phyloP scores from a whole-genome alignment of 768 basidiomycete species.

The Pholiota microspora region DNA sequence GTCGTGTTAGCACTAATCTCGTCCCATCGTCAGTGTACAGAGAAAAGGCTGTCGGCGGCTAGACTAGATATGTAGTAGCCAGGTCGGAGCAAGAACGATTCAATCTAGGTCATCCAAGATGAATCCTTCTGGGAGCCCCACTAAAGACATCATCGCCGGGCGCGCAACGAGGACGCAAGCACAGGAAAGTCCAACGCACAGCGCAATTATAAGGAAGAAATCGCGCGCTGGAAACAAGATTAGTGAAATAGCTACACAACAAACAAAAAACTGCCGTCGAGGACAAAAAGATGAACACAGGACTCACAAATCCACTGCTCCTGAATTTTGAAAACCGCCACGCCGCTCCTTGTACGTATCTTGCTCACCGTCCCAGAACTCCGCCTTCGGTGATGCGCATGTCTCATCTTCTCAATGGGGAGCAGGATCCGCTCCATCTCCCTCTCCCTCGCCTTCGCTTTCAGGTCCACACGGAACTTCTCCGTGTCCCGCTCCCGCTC shows the following conservation, averaged over 20 bases:
- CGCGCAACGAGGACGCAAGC: conserved; percentile 16
- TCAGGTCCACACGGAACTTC: background rate
- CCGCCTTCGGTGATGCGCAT: conserved; percentile 1
- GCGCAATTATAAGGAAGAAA: conserved; percentile 19
- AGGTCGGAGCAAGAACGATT: no score
- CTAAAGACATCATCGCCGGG: conserved; percentile 1
- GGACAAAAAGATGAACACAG: background rate
- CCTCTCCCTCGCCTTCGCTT: background rate
- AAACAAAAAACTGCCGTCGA: no score
- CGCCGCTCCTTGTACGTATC: background rate
- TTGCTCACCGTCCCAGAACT: background rate
- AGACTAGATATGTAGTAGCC: no score
- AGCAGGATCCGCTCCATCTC: background rate
- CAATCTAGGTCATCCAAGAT: no score
- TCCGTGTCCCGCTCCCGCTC: background rate
- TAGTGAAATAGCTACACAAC: no score
- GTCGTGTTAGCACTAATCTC: no score
- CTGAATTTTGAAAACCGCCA: conserved; percentile 2
- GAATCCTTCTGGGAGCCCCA: background rate
- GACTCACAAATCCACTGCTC: conserved; percentile 14
- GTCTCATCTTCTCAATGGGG: background rate
- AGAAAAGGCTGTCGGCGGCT: no score
- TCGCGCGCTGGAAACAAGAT: conserved; percentile 24
- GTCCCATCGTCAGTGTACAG: no score
- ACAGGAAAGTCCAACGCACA: conserved; percentile 20